Conservation (phyloP, 495 filamentous ascomycete species). For the Astrocystis sublimbata region DNA sequence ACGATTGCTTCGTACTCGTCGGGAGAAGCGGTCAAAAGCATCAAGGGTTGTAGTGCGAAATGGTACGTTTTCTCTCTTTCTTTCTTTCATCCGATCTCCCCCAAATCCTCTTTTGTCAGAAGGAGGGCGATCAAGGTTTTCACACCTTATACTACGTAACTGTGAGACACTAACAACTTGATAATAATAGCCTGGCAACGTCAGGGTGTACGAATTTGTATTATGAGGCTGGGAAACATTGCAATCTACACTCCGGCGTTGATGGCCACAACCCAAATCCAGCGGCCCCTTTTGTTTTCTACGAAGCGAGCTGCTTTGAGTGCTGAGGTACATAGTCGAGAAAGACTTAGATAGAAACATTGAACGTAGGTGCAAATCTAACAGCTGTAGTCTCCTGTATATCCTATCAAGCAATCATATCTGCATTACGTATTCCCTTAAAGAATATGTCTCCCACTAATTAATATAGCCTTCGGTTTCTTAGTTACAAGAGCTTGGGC, state of each 20-base stretch:
- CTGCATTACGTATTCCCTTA: too few species aligned
- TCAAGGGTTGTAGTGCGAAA: not conserved
- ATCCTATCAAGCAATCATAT: too few species aligned
- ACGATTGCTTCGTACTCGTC: not conserved
- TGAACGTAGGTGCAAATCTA: too few species aligned
- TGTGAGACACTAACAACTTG: not conserved
- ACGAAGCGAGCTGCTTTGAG: constrained; percentile 1
- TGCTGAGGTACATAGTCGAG: constrained; percentile 21
- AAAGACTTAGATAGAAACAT: too few species aligned
- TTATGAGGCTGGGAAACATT: not conserved
- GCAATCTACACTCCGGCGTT: not conserved
- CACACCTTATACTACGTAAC: too few species aligned
- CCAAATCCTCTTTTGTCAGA: too few species aligned
- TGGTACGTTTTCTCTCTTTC: not conserved
- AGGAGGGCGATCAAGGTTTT: too few species aligned
- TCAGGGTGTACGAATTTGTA: not conserved
- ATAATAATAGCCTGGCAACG: not conserved
- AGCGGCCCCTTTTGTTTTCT: not conserved
- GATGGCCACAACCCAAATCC: not conserved
- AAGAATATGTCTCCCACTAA: too few species aligned
- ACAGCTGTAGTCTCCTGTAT: too few species aligned
- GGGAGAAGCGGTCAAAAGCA: not conserved
- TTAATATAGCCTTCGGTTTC: too few species aligned
- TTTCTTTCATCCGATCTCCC: too few species aligned
- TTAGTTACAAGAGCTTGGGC: too few species aligned